A percentile compares a stretch with the other conserved stretches of the same genome.
Evolutionary conservation across 75 land plant species (phyloP).

Genomic region (Azolla pinnata): DNA sequence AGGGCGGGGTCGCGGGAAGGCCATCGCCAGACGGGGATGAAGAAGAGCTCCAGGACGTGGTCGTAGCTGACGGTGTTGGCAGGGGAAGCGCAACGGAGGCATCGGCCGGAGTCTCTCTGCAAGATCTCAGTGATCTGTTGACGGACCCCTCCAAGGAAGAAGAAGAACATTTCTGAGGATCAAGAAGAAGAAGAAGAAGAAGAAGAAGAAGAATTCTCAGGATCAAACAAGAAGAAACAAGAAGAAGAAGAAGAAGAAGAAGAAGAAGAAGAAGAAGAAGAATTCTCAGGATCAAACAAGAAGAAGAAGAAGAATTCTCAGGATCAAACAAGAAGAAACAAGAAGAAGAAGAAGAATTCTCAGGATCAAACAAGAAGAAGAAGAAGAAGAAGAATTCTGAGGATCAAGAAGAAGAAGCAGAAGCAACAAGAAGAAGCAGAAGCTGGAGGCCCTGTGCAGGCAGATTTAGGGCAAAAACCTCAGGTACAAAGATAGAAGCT

Average conservation of each 20-base stretch:
- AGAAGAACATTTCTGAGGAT: slow-evolving; percentile 61
- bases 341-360: too few species aligned
- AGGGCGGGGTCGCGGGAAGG: slow-evolving; percentile 41
- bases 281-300: too few species aligned
- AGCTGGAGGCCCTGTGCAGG: too few species aligned
- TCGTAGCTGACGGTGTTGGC: slow-evolving; percentile 58
- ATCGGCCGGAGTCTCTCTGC: slow-evolving; percentile 34
- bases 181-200: slow-evolving; percentile 79
- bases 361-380: too few species aligned
- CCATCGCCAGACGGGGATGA: slow-evolving; percentile 75
- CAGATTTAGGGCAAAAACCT: too few species aligned
- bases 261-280: slow-evolving; percentile 54
- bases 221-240: slow-evolving; percentile 60
- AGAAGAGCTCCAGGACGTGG: slow-evolving; percentile 64
- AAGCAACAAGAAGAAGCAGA: too few species aligned
- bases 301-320: too few species aligned
- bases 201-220: slow-evolving; percentile 74
- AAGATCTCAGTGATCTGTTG: slow-evolving; percentile 49
- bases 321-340: too few species aligned
- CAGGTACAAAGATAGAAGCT: too few species aligned
- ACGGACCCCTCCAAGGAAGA: slow-evolving; percentile 57
- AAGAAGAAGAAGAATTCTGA: too few species aligned
- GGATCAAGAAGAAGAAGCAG: too few species aligned
- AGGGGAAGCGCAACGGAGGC: slow-evolving; percentile 46
- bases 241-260: slow-evolving; percentile 43